A percentile compares a stretch with the other conserved stretches of the same genome.
These are phyloP conservation scores for Magnusiomyces suaveolens DNA, from an alignment of 1,139 yeast species.

Conservation along the genomic window DNA sequence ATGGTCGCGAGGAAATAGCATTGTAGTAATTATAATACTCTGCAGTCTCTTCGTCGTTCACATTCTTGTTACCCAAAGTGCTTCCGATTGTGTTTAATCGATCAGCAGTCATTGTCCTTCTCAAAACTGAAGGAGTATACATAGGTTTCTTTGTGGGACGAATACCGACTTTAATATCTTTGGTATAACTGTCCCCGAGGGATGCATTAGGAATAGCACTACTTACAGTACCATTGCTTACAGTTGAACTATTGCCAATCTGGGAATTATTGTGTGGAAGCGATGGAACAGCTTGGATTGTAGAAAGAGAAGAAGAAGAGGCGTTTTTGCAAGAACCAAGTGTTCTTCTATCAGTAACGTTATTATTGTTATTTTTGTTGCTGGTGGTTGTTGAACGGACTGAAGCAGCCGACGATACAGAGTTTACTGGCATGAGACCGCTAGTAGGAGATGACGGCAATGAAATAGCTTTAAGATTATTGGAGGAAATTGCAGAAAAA, in stretches of 20 bases:
- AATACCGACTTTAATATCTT: background rate
- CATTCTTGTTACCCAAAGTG: background rate
- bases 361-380: background rate
- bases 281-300: conserved; percentile 2
- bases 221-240: too few species aligned
- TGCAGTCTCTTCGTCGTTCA: background rate
- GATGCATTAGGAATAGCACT: too few species aligned
- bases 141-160: conserved; percentile 46
- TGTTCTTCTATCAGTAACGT: background rate
- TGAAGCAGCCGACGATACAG: background rate
- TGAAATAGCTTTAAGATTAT: background rate
- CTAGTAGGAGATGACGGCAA: conserved; percentile 7
- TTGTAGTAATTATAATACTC: background rate
- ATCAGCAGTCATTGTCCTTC: conserved; percentile 40
- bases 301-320: conserved; percentile 3
- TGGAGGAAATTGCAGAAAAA: conserved; percentile 7
- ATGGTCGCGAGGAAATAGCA: background rate
- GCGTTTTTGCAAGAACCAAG: too few species aligned
- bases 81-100: background rate
- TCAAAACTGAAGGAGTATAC: conserved; percentile 81
- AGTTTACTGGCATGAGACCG: conserved; percentile 7
- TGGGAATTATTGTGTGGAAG: conserved; percentile 4
- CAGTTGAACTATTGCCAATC: background rate
- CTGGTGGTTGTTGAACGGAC: background rate
- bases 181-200: too few species aligned